phyloP scores from a whole-genome alignment of 805 yeast genomes.

The Lachancea sp. region DNA sequence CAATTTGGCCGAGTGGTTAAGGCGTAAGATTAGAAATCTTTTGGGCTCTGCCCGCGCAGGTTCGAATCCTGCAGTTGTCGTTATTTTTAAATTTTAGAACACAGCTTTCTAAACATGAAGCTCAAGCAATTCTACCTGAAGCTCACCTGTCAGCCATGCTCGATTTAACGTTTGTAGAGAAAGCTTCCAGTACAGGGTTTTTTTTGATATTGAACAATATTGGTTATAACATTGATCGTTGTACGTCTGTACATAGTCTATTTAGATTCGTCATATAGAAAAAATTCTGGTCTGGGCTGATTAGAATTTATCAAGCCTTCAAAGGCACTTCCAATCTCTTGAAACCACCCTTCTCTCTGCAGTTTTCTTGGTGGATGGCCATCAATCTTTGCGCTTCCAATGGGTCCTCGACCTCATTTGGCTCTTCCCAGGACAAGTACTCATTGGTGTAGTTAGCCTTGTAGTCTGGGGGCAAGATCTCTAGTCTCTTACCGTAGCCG shows the following conservation, averaged over 20 bases:
- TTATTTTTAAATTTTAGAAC: conserved; percentile 22
- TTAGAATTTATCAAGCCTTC: conserved; percentile 1
- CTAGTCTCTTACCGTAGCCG: conserved; percentile 48
- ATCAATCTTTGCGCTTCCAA: conserved; percentile 42
- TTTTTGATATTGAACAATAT: too few relatives aligned
- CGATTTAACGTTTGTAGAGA: too few relatives aligned
- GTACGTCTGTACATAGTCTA: too few relatives aligned
- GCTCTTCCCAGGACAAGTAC: conserved; percentile 45
- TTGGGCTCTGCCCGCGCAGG: conserved; percentile 58
- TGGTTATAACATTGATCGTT: too few relatives aligned
- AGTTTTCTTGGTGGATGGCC: conserved; percentile 40
- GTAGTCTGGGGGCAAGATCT: conserved; percentile 45
- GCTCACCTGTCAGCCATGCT: too few relatives aligned
- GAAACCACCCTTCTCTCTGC: conserved; percentile 44
- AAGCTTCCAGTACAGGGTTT: too few relatives aligned
- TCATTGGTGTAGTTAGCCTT: conserved; percentile 46
- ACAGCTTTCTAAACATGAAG: too few relatives aligned
- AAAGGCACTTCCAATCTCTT: conserved; percentile 34
- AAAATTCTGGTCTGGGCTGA: not conserved
- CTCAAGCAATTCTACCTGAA: too few relatives aligned
- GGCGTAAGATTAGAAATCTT: conserved; percentile 59
- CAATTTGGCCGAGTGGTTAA: conserved; percentile 61
- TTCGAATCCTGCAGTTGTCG: conserved; percentile 74
- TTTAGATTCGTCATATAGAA: not conserved
- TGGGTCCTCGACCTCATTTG: conserved; percentile 43